These are phyloP conservation scores for Gentiana straminea DNA, from an alignment of 257 asterid species.

Conservation along the genomic window DNA sequence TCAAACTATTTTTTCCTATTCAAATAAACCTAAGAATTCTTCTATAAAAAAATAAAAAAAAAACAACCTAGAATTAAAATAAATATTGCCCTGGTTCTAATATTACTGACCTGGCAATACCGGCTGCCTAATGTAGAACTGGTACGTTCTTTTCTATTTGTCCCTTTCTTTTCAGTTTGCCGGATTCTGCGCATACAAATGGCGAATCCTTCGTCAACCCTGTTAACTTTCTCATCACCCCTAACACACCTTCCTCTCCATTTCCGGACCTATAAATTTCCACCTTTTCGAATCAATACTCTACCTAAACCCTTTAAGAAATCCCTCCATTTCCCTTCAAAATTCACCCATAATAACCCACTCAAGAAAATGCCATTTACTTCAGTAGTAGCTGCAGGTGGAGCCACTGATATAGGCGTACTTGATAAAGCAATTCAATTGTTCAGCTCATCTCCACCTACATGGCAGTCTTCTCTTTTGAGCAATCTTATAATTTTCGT, in stretches of 20 bases:
- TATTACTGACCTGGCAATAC: no score
- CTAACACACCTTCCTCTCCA: slow-evolving; percentile 8
- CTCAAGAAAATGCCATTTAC: slow-evolving; percentile 9
- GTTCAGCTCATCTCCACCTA: slow-evolving; percentile 58
- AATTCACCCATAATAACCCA: slow-evolving; percentile 17
- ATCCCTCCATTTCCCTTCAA: slow-evolving; percentile 7
- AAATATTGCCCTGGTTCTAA: no score
- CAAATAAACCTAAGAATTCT: no score
- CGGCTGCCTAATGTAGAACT: no score
- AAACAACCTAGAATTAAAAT: no score
- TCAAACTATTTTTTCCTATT: no score
- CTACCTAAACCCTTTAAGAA: slow-evolving; percentile 19
- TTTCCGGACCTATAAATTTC: not conserved
- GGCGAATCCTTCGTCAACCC: slow-evolving; percentile 12
- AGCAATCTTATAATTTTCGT: slow-evolving; percentile 47
- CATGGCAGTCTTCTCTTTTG: slow-evolving; percentile 74
- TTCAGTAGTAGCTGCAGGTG: slow-evolving; percentile 22
- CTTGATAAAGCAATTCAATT: slow-evolving; percentile 44
- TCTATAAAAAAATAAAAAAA: no score
- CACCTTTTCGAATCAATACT: slow-evolving; percentile 10
- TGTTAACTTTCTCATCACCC: slow-evolving; percentile 10
- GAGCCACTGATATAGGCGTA: slow-evolving; percentile 31
- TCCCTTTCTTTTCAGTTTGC: no score
- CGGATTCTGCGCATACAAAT: slow-evolving; percentile 1
- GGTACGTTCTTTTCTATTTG: no score